Percentiles rank a stretch among this genome's conserved stretches.
phyloP scores from a whole-genome alignment of 78 protist species.

The Emiliania huxleyi region DNA sequence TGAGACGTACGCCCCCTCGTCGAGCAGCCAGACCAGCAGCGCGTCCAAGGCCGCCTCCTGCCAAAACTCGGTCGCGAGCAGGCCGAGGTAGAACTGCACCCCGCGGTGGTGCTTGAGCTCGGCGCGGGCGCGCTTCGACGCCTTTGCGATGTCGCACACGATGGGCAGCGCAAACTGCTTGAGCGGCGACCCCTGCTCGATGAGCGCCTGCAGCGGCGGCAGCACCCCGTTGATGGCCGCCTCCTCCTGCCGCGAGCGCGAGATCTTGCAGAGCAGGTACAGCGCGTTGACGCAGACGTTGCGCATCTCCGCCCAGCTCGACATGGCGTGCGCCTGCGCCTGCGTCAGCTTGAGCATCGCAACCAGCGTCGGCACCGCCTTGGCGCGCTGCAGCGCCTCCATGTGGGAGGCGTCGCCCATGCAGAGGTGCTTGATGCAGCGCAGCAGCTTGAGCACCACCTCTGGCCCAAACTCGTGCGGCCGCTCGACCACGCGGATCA shows the following conservation, averaged over 20 bases:
- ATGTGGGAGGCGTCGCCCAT: slow-evolving; percentile 68
- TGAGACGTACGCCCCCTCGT: not conserved
- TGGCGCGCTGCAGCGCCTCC: slow-evolving; percentile 59
- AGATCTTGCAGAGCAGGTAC: slow-evolving; percentile 79
- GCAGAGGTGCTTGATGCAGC: slow-evolving; percentile 63
- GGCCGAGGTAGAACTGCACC: slow-evolving; percentile 62
- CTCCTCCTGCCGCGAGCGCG: slow-evolving; percentile 78
- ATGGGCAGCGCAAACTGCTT: slow-evolving; percentile 80
- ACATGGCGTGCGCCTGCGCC: not conserved
- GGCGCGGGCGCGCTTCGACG: slow-evolving; percentile 60
- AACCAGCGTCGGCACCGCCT: not conserved
- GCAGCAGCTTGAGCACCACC: slow-evolving; percentile 2
- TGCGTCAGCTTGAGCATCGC: not conserved
- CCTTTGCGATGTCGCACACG: slow-evolving; percentile 80
- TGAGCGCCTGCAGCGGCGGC: slow-evolving; percentile 64
- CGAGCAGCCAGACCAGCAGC: slow-evolving; percentile 66
- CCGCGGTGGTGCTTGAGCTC: slow-evolving; percentile 63
- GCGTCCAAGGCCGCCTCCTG: slow-evolving; percentile 79
- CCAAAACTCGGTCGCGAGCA: slow-evolving; percentile 64
- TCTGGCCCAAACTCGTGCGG: not conserved
- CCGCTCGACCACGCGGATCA: not conserved
- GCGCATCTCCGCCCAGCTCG: slow-evolving; percentile 35
- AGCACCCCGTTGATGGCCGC: slow-evolving; percentile 80
- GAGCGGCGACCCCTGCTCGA: slow-evolving; percentile 64
- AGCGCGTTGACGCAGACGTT: slow-evolving; percentile 75